phyloP scores from a whole-genome alignment of 495 filamentous ascomycete genomes.

The Neurospora tetraspora region DNA sequence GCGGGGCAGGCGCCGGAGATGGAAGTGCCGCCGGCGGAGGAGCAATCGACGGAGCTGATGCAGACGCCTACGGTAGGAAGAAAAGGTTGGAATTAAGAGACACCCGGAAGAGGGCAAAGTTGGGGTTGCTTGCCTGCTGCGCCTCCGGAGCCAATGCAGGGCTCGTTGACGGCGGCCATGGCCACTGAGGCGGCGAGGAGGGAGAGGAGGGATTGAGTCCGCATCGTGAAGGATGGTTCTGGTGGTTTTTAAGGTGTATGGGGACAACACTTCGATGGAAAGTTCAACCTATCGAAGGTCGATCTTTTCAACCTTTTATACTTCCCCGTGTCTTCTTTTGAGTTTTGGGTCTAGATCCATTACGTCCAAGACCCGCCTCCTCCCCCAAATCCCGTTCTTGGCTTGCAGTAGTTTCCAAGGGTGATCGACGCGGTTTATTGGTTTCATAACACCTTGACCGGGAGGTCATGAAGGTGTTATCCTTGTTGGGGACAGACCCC shows the following conservation, averaged over 20 bases:
- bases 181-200: conserved; percentile 16
- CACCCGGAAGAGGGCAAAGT: neutral
- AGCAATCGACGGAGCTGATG: conserved; percentile 21
- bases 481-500: neutral
- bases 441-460: neutral
- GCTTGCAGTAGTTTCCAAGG: neutral
- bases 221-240: neutral
- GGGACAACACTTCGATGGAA: no score
- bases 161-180: conserved; percentile 26
- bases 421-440: neutral
- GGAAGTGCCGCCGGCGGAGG: conserved; percentile 21
- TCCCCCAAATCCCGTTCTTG: neutral
- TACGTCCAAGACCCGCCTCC: neutral
- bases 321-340: neutral
- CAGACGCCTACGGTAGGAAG: conserved; percentile 21
- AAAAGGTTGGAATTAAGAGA: neutral
- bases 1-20: conserved; percentile 25
- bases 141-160: conserved; percentile 23
- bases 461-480: neutral
- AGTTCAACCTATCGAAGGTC: no score
- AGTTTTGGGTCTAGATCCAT: neutral
- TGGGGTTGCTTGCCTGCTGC: conserved; percentile 7
- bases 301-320: neutral
- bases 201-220: neutral
- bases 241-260: neutral